Evolutionary conservation across 129 eudicot genomes (phyloP).

Genomic region (Escallonia herrerae): DNA sequence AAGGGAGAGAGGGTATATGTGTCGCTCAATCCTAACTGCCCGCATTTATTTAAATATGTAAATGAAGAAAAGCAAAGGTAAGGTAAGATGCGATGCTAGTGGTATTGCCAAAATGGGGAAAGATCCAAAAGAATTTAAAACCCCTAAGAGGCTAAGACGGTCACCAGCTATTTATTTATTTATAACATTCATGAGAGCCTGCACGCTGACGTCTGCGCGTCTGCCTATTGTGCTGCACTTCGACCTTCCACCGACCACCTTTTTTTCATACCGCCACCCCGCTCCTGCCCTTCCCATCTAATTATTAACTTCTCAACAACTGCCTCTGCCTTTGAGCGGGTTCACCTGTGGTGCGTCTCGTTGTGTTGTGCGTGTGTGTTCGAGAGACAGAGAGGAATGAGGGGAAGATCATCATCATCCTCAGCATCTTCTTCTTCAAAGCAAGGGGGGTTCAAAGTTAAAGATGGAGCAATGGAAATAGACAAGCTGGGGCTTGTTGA

Average conservation of each 20-base stretch:
- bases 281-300: slow-evolving; percentile 11
- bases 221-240: slow-evolving; percentile 28
- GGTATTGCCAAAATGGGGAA: slow-evolving; percentile 46
- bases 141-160: slow-evolving; percentile 5
- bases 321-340: too few species aligned
- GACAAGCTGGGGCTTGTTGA: slow-evolving; percentile 17
- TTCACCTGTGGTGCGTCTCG: too few species aligned
- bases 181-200: slow-evolving; percentile 52
- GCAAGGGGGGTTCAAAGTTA: slow-evolving; percentile 16
- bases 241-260: slow-evolving; percentile 18
- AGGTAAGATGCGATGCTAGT: slow-evolving; percentile 38
- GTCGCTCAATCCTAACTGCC: slow-evolving; percentile 13
- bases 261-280: slow-evolving; percentile 16
- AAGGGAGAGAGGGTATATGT: slow-evolving; percentile 12
- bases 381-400: slow-evolving; percentile 25
- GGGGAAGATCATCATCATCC: slow-evolving; percentile 19
- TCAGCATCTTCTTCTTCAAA: slow-evolving; percentile 30
- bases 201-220: slow-evolving; percentile 30
- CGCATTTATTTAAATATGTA: background rate
- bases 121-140: slow-evolving; percentile 29
- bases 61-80: background rate
- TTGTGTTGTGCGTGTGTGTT: too few species aligned
- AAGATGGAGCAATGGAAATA: slow-evolving; percentile 28
- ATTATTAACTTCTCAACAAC: background rate
- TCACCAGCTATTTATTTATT: slow-evolving; percentile 41